A percentile compares a stretch with the other conserved stretches of the same genome.
phyloP scores from a whole-genome alignment of 805 yeast genomes.

The Tetrapisispora nanseiensis region DNA sequence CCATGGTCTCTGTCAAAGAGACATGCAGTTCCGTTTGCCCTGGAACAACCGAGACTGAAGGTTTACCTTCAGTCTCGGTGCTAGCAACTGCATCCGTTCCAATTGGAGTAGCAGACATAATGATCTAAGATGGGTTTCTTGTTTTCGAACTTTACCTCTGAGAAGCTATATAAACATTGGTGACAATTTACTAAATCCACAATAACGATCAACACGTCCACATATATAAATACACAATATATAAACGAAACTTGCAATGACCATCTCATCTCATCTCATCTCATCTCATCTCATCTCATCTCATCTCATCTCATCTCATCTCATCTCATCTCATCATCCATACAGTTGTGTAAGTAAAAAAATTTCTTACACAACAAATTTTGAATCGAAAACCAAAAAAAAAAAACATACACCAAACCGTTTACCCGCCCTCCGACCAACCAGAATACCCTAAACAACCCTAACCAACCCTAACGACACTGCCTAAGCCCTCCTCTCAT shows the following conservation, averaged over 20 bases:
- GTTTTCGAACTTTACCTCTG: too few relatives aligned
- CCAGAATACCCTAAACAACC: not conserved
- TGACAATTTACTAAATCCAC: too few relatives aligned
- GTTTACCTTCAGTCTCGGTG: not conserved
- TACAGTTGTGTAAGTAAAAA: too few relatives aligned
- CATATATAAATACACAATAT: not conserved
- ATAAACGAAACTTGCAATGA: not conserved
- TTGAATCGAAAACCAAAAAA: not conserved
- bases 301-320: not conserved
- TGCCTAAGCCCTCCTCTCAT: not conserved
- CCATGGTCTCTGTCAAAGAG: too few relatives aligned
- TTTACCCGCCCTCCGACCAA: too few relatives aligned
- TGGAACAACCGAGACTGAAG: not conserved
- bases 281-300: conserved; percentile 1
- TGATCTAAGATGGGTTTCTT: too few relatives aligned
- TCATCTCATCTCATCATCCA: not conserved
- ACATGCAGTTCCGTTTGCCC: too few relatives aligned
- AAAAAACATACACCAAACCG: not conserved
- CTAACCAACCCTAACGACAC: not conserved
- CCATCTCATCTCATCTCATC: not conserved
- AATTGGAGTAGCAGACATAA: too few relatives aligned
- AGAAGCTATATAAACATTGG: too few relatives aligned
- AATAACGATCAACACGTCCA: not conserved
- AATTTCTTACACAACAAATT: not conserved
- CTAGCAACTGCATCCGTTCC: too few relatives aligned